Conservation (phyloP, 768 basidiomycete species). For the Lactarius evosmus region DNA sequence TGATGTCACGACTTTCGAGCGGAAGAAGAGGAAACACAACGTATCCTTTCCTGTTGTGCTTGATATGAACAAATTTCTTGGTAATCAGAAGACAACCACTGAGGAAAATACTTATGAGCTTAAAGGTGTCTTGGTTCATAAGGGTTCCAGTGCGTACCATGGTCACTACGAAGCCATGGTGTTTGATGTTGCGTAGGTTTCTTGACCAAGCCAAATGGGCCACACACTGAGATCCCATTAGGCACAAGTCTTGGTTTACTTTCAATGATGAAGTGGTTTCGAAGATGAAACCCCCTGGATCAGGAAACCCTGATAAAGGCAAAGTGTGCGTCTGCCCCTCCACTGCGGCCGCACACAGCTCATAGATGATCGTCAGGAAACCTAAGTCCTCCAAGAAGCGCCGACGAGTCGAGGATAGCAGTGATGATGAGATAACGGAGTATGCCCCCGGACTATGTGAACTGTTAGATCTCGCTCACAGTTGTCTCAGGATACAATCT, state of each 20-base stretch:
- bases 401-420: constrained; percentile 51
- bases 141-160: constrained; percentile 88
- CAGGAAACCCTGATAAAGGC: constrained; percentile 30
- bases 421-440: constrained; percentile 43
- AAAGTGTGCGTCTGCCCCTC: constrained; percentile 21
- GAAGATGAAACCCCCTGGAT: constrained; percentile 55
- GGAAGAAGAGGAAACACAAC: constrained; percentile 82
- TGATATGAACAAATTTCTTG: constrained; percentile 67
- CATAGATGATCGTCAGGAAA: constrained; percentile 16
- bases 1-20: constrained; percentile 69
- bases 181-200: constrained; percentile 60
- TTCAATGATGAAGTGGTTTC: constrained; percentile 90
- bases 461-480: constrained; percentile 8
- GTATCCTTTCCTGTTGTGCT: constrained; percentile 74
- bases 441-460: constrained; percentile 12
- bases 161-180: constrained; percentile 89
- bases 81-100: constrained; percentile 19
- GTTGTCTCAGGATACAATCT: constrained; percentile 16
- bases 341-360: neutral
- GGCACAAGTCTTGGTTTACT: constrained; percentile 76
- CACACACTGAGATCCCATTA: constrained; percentile 32
- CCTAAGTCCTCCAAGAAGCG: constrained; percentile 42
- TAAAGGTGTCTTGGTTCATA: constrained; percentile 82
- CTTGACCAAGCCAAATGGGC: neutral
- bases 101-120: constrained; percentile 64